Evolutionary conservation across 179 eudicot species (phyloP).

Genomic region (Corrigiola litoralis): DNA sequence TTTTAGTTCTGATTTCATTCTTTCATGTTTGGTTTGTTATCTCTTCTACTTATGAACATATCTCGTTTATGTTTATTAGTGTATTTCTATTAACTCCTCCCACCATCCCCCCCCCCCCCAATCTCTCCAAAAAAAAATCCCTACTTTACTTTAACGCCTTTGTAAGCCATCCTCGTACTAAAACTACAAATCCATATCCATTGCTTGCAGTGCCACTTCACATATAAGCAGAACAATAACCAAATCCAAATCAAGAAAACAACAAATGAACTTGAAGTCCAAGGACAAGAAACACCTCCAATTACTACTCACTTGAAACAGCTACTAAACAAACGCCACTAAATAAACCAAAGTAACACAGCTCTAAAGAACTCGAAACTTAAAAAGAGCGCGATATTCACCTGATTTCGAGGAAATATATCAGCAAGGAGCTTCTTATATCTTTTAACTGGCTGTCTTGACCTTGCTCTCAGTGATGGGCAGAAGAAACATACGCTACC

Average conservation of each 20-base stretch:
- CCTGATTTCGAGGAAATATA: conserved; percentile 89
- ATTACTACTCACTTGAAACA: not conserved
- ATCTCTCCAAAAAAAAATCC: no score
- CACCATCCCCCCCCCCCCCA: no score
- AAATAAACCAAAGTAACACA: not conserved
- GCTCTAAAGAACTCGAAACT: not conserved
- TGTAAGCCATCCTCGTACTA: no score
- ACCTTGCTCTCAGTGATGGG: conserved; percentile 76
- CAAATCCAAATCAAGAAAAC: not conserved
- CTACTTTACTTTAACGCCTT: not conserved
- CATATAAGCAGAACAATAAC: not conserved
- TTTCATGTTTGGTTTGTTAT: no score
- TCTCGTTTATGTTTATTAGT: no score
- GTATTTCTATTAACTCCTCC: no score
- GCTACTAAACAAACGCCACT: not conserved
- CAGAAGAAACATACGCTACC: conserved; percentile 82
- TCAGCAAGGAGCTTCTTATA: conserved; percentile 81
- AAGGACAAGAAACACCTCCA: not conserved
- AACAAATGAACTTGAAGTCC: not conserved
- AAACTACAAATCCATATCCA: no score
- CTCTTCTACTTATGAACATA: no score
- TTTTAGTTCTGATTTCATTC: no score
- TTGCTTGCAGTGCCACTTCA: not conserved
- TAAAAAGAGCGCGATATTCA: conserved; percentile 11
- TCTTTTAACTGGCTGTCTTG: conserved; percentile 90